phyloP scores from a whole-genome alignment of 495 filamentous ascomycete species.

The Staphylotrichum tortipilum region DNA sequence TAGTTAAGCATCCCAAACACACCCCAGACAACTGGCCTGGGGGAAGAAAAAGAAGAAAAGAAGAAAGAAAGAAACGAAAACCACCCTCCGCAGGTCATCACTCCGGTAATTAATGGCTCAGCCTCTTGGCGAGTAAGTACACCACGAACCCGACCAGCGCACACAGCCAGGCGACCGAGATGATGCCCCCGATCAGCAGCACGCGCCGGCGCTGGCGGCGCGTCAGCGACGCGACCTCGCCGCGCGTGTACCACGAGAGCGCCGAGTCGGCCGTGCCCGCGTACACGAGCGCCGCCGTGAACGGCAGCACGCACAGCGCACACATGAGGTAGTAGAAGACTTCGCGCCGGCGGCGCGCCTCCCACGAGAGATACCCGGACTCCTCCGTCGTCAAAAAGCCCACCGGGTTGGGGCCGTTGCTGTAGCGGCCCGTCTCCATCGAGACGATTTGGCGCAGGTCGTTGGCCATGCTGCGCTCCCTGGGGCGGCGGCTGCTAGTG shows the following conservation, averaged over 20 bases:
- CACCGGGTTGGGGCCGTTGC: too few relatives aligned
- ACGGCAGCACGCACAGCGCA: slow-evolving; percentile 25
- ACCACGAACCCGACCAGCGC: slow-evolving; percentile 6
- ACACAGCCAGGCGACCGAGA: slow-evolving; percentile 14
- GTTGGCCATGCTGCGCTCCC: background rate
- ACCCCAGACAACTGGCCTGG: too few relatives aligned
- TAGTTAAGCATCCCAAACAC: too few relatives aligned
- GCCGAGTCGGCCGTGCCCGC: slow-evolving; percentile 18
- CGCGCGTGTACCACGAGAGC: slow-evolving; percentile 27
- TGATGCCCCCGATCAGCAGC: slow-evolving; percentile 14
- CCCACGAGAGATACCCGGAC: slow-evolving; percentile 21
- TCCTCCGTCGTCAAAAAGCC: slow-evolving; percentile 9
- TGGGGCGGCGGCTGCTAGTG: too few relatives aligned
- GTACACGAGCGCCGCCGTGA: slow-evolving; percentile 25
- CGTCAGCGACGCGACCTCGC: slow-evolving; percentile 23
- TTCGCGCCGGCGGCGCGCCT: slow-evolving; percentile 15
- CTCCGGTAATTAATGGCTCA: background rate
- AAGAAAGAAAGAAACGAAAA: too few relatives aligned
- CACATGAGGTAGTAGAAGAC: slow-evolving; percentile 24
- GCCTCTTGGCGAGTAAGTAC: background rate
- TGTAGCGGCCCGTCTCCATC: slow-evolving; percentile 6
- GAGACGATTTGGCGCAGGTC: slow-evolving; percentile 8
- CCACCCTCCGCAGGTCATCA: too few relatives aligned
- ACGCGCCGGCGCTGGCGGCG: slow-evolving; percentile 20
- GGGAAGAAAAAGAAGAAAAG: too few relatives aligned